Base-by-base conservation (phyloP, 2,329 filamentous ascomycete species). In the Apiospora aurea region DNA sequence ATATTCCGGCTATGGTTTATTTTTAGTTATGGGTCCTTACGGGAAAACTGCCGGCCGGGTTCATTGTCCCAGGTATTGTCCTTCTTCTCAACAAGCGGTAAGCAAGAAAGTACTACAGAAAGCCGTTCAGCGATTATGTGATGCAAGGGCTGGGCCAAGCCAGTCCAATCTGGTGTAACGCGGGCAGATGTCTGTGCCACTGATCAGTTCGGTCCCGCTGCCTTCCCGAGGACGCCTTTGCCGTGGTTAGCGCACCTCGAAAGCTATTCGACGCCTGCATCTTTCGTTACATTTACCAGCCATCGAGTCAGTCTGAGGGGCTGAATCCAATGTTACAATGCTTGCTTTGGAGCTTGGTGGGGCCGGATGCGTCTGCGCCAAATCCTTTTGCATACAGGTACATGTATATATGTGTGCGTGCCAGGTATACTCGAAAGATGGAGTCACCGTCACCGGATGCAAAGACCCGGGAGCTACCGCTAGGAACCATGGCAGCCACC, bases 101-200 rank as follows among this genome's bases (percentile, higher is more conserved):
- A 64, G 57, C 11, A 51, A 8, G 4, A 3, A 51, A 14, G n/a
- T 26, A 51, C 13, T 51, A 5, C 47, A 6, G 21, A n/a, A 6
- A 47, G 8, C 53, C 53, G 53, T 41, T 64, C n/a, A 64, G 24
- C 57, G 57, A 64, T 41, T 18, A 41, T 64, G 21, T n/a, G 57
- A 64, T 41, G 57, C 57, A 64, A 64, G 57, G 57, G 57, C 57
- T 64, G 57, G 57, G 57, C 57, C 8, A 41, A 41, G 57, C 57
- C 57, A 41, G 57, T 41, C 57, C 57, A 64, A 64, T 64, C 57
- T 64, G 57, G 57, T 64, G 57, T 64, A 64, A 64, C 57, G 57
- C 34, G 10, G 57, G 11, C 57, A 64, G 34, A 41, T 16, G 57
- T 21, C 34, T 41, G 34, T 64, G 57, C 57, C 18, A 41, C 57